A percentile compares a stretch with the other conserved stretches of the same genome.
These are phyloP conservation scores for Zymoseptoria ardabiliae DNA, from an alignment of 2,329 filamentous ascomycete genomes.

Conservation along the genomic window DNA sequence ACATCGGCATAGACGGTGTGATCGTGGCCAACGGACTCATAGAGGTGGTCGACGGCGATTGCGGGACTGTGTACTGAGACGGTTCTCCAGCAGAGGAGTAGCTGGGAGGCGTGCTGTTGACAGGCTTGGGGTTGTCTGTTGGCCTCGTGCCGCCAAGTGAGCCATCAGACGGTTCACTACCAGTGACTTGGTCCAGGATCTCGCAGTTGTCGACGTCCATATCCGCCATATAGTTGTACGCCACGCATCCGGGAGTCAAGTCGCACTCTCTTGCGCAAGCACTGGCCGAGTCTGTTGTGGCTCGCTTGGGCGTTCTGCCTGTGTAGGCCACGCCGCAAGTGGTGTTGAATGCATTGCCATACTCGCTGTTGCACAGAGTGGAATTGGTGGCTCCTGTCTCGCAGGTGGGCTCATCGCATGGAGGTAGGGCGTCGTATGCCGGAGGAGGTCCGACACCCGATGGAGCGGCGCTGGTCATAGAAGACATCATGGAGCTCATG, in stretches of 20 bases:
- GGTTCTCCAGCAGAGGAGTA: background rate
- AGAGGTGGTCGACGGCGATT: background rate
- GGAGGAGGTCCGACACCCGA: background rate
- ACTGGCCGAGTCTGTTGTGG: constrained; percentile 3
- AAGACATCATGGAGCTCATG: background rate
- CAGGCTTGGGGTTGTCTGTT: background rate
- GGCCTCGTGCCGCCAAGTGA: constrained; percentile 4
- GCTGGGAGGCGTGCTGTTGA: constrained; percentile 3
- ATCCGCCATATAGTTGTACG: constrained; percentile 4
- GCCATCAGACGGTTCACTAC: background rate
- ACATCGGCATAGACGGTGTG: background rate
- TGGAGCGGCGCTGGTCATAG: background rate
- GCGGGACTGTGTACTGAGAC: background rate
- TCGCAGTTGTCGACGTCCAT: constrained; percentile 3
- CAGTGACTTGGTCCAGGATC: constrained; percentile 4
- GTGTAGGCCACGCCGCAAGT: constrained; percentile 3
- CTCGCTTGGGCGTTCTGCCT: constrained; percentile 1
- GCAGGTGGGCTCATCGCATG: constrained; percentile 6
- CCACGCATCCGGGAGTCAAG: constrained; percentile 6
- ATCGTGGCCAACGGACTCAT: background rate
- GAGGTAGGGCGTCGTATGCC: background rate
- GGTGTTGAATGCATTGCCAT: constrained; percentile 10
- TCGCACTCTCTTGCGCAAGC: constrained; percentile 6
- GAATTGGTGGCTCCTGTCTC: constrained; percentile 2
- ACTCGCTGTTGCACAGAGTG: constrained; percentile 7